Percentiles rank a stretch among this genome's conserved stretches.
Evolutionary conservation across 2,329 filamentous ascomycete species (phyloP).

Genomic region (Fusarium phyllophilum): DNA sequence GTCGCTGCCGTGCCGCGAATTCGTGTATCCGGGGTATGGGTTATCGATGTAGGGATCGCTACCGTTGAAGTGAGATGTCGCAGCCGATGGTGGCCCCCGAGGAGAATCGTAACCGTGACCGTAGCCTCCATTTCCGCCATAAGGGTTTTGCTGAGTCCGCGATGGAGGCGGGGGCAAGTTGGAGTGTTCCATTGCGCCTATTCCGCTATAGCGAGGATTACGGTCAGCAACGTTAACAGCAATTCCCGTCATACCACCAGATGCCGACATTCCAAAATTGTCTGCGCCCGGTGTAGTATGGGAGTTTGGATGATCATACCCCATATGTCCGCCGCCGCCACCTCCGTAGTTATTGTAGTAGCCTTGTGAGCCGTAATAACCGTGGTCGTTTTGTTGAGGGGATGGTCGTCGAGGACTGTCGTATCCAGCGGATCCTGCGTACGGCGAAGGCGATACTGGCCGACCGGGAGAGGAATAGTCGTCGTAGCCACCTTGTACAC

Average conservation of each 20-base stretch:
- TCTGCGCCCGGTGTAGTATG: conserved; percentile 69
- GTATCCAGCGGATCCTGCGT: conserved; percentile 35
- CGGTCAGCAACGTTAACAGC: conserved; percentile 73
- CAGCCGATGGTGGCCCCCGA: conserved; percentile 21
- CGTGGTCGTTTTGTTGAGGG: conserved; percentile 36
- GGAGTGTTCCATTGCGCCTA: conserved; percentile 65
- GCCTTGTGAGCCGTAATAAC: conserved; percentile 27
- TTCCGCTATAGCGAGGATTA: conserved; percentile 71
- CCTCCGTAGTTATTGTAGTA: conserved; percentile 36
- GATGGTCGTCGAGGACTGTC: conserved; percentile 37
- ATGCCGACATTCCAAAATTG: conserved; percentile 71
- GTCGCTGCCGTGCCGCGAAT: conserved; percentile 56
- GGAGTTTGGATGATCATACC: conserved; percentile 39
- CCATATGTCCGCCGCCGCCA: conserved; percentile 37
- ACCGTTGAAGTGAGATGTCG: conserved; percentile 33
- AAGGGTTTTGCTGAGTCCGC: conserved; percentile 43
- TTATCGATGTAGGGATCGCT: conserved; percentile 67
- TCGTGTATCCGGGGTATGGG: conserved; percentile 70
- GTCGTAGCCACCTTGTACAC: conserved; percentile 33
- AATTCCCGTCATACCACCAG: conserved; percentile 74
- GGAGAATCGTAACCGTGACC: conserved; percentile 41
- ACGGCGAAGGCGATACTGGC: conserved; percentile 31
- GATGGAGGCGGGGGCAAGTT: conserved; percentile 53
- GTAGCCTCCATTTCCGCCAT: conserved; percentile 39
- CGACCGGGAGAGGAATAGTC: conserved; percentile 28